Evolutionary conservation across 2,329 filamentous ascomycete genomes (phyloP), one percentile per base, ranked within the genome.

Genomic region (Colletotrichum limetticola): DNA sequence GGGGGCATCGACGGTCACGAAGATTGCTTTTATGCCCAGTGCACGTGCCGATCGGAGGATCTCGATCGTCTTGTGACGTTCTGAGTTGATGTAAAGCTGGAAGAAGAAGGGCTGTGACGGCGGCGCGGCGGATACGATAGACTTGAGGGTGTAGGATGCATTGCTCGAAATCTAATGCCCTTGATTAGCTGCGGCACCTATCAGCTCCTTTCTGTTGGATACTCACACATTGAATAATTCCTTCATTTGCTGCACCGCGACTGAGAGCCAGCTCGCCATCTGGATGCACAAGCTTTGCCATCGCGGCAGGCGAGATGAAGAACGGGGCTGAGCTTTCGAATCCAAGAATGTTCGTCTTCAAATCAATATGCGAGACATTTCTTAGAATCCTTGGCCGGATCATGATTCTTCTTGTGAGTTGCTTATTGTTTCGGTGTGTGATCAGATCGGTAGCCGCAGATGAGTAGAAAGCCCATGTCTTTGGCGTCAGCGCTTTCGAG

Each of bases 321-420:
- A 93, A 84, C 0, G 91, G 91, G 2, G 90, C 82, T 22, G 82
- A 83, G 67, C 88, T 84, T 5, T 82, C 78, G 30, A 84, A 80
- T 0, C 90, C 90, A 0, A 93, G 82, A 24, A 93, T 89, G 16
- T 80, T 86, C 2, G 89, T 87, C 5, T 77, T 78, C 0, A 87
- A 86, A 75, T 86, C 82, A 95, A 86, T 0, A 88, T 90, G 1
- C 92, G 95, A 11, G 89, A 89, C 16, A 83, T 97, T 94, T 76
- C 95, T 86, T 82, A 97, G 96, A 57, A 97, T 89, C 32, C 95
- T 87, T 12, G 95, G 95, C 16, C 95, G 91, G 5, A 97, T 88
- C 83, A 85, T 86, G 72, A 89, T 86, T 19, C 85, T 82, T 4
- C 66, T 49, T 76, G 97, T 95, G 72, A 90, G 88, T 53, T 88